These are phyloP conservation scores for Canavalia ensiformis DNA, from an alignment of 306 rosid genomes.

Conservation along the genomic window DNA sequence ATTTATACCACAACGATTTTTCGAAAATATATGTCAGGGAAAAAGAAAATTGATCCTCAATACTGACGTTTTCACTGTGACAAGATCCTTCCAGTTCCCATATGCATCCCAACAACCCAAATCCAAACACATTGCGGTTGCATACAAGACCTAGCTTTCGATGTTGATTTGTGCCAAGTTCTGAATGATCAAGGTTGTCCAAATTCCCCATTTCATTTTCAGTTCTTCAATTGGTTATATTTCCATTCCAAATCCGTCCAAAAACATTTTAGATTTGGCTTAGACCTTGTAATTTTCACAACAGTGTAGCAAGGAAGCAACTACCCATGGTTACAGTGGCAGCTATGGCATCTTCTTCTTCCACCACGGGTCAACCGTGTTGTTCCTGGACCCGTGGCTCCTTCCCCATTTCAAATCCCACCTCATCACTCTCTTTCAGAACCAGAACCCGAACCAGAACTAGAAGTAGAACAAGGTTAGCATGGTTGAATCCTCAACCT, in stretches of 20 bases:
- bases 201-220: background rate
- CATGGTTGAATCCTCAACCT: conserved; percentile 46
- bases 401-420: conserved; percentile 21
- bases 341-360: conserved; percentile 42
- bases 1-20: too few relatives aligned
- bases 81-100: background rate
- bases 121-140: background rate
- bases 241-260: conserved; percentile 1
- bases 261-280: conserved; percentile 23
- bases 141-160: background rate
- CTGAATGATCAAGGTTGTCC: conserved; percentile 9
- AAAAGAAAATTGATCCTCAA: too few relatives aligned
- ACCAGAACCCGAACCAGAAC: conserved; percentile 4
- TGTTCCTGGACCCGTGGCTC: conserved; percentile 10
- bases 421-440: conserved; percentile 34
- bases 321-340: conserved; percentile 39
- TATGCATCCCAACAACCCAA: background rate
- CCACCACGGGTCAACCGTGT: conserved; percentile 23
- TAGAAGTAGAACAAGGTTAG: conserved; percentile 26
- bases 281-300: background rate
- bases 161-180: conserved; percentile 7
- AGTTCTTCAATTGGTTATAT: background rate
- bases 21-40: too few relatives aligned
- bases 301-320: background rate
- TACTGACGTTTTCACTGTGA: background rate